These are phyloP conservation scores for Pelargonium myrrhifolium DNA, from an alignment of 441 rosid genomes.

Conservation along the genomic window DNA sequence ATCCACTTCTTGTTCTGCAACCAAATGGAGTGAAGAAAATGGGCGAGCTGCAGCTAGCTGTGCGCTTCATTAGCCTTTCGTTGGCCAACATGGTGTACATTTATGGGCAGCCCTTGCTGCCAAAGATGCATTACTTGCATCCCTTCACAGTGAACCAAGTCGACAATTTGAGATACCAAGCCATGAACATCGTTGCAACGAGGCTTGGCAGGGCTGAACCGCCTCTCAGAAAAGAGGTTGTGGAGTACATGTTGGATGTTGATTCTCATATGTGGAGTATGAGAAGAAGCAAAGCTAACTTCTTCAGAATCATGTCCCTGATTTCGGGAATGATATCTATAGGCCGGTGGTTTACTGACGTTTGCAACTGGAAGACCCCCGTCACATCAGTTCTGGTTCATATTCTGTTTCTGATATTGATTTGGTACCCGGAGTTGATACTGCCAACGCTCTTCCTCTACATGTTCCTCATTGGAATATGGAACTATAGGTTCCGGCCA, in stretches of 20 bases:
- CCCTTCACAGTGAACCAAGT: slow-evolving; percentile 88
- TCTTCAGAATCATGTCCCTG: slow-evolving; percentile 83
- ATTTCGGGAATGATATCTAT: slow-evolving; percentile 70
- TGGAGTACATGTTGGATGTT: slow-evolving; percentile 93
- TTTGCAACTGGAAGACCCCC: slow-evolving; percentile 90
- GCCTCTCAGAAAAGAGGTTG: slow-evolving; percentile 85
- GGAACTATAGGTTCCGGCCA: slow-evolving; percentile 93
- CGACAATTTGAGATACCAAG: slow-evolving; percentile 84
- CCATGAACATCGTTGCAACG: slow-evolving; percentile 77
- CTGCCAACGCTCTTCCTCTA: slow-evolving; percentile 86
- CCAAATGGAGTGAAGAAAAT: slow-evolving; percentile 82
- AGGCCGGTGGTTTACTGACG: slow-evolving; percentile 89
- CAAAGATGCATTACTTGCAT: slow-evolving; percentile 90
- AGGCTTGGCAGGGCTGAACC: slow-evolving; percentile 90
- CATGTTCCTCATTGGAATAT: slow-evolving; percentile 85
- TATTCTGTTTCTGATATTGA: slow-evolving; percentile 76
- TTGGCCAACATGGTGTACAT: slow-evolving; percentile 93
- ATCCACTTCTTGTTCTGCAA: slow-evolving; percentile 81
- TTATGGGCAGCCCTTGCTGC: slow-evolving; percentile 75
- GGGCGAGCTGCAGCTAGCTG: slow-evolving; percentile 96
- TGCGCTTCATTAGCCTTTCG: slow-evolving; percentile 83
- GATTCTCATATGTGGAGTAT: slow-evolving; percentile 99
- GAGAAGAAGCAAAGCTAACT: slow-evolving; percentile 96
- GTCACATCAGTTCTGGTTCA: slow-evolving; percentile 86
- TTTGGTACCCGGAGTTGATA: slow-evolving; percentile 86